phyloP scores from a whole-genome alignment of 305 asterid genomes.

The Solanum hybrid region DNA sequence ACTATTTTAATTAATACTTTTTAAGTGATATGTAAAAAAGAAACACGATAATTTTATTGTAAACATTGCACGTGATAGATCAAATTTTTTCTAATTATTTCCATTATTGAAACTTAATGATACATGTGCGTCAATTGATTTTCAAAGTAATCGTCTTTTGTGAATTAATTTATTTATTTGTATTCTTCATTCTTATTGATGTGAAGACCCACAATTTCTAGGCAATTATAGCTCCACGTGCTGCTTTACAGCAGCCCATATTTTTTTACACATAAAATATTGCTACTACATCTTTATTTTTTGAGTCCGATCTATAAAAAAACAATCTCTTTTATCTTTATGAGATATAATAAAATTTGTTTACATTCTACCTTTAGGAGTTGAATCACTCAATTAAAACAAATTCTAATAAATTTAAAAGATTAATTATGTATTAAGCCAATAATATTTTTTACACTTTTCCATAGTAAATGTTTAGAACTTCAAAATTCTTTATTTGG shows the following conservation, averaged over 20 bases:
- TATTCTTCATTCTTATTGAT: background rate
- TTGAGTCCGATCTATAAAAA: background rate
- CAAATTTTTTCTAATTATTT: background rate
- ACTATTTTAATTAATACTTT: background rate
- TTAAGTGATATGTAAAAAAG: background rate
- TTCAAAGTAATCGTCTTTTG: background rate
- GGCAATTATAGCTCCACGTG: background rate
- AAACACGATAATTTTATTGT: background rate
- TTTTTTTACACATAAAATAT: background rate
- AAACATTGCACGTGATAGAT: background rate
- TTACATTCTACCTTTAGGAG: background rate
- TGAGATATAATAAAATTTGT: too few species aligned
- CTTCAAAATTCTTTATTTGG: background rate
- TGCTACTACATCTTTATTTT: too few species aligned
- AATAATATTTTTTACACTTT: background rate
- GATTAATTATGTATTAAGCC: background rate
- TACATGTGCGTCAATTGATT: background rate
- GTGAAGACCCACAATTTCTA: background rate
- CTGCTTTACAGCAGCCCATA: background rate
- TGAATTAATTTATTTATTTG: background rate
- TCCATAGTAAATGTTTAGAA: background rate
- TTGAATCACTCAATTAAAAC: background rate
- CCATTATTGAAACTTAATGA: background rate
- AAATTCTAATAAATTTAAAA: background rate
- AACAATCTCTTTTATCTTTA: too few species aligned